Percentiles rank a stretch among this genome's conserved stretches.
phyloP scores from a whole-genome alignment of 805 yeast species.

The Teunomyces cretensis region DNA sequence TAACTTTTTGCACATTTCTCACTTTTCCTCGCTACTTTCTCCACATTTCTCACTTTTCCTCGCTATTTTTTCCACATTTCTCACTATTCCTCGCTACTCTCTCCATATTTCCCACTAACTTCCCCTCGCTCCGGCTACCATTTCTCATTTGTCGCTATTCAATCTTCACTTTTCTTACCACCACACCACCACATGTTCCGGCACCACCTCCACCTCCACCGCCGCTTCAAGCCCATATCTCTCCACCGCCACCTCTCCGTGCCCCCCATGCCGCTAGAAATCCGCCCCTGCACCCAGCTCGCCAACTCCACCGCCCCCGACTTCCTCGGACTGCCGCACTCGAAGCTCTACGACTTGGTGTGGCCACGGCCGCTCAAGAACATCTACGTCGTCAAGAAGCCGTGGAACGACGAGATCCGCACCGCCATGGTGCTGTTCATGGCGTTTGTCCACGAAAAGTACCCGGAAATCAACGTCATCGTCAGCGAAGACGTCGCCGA shows the following conservation, averaged over 20 bases:
- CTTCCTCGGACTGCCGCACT: conserved; percentile 53
- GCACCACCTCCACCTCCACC: conserved; percentile 1
- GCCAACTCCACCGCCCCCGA: conserved; percentile 42
- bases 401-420: conserved; percentile 66
- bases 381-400: conserved; percentile 80
- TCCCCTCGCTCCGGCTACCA: background rate
- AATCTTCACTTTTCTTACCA: no score
- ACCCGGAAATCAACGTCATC: conserved; percentile 76
- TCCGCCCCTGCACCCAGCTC: background rate
- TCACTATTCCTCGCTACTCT: no score
- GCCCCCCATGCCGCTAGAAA: background rate
- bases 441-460: conserved; percentile 54
- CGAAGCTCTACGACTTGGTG: conserved; percentile 59
- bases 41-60: no score
- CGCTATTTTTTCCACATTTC: no score
- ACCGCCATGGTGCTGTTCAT: conserved; percentile 68
- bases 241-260: no score
- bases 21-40: no score
- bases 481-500: conserved; percentile 72
- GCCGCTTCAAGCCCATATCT: background rate
- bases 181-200: conserved; percentile 5
- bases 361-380: conserved; percentile 79
- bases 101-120: background rate
- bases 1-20: no score
- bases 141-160: no score